Conservation (phyloP, 192 early-diverging fungal species). For the Radiomyces spectabilis region DNA sequence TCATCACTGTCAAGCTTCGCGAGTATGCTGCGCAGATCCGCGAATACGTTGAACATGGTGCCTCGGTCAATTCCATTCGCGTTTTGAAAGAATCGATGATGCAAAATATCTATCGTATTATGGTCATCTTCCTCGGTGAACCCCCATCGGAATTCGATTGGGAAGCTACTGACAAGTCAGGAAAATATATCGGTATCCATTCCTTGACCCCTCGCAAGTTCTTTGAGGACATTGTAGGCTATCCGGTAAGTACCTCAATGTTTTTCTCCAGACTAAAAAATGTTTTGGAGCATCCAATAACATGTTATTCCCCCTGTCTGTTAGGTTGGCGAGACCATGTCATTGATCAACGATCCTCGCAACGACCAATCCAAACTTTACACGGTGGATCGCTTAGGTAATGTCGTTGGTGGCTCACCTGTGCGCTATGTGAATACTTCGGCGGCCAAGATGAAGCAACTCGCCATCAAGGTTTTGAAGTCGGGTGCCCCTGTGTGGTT, state of each 20-base stretch:
- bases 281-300: neutral
- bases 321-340: slow-evolving; percentile 53
- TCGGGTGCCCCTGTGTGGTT: slow-evolving; percentile 68
- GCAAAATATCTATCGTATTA: slow-evolving; percentile 59
- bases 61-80: slow-evolving; percentile 35
- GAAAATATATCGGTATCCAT: slow-evolving; percentile 46
- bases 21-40: slow-evolving; percentile 62
- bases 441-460: slow-evolving; percentile 46
- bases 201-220: slow-evolving; percentile 56
- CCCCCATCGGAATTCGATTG: slow-evolving; percentile 64
- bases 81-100: slow-evolving; percentile 49
- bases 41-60: slow-evolving; percentile 26
- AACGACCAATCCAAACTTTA: slow-evolving; percentile 54
- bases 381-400: slow-evolving; percentile 67
- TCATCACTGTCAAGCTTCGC: slow-evolving; percentile 60
- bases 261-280: neutral
- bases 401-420: slow-evolving; percentile 57
- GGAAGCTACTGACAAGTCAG: slow-evolving; percentile 65
- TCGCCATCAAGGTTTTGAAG: slow-evolving; percentile 50
- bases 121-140: slow-evolving; percentile 64
- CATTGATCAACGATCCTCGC: slow-evolving; percentile 70
- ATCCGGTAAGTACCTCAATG: slow-evolving; percentile 39
- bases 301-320: neutral
- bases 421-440: slow-evolving; percentile 64
- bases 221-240: slow-evolving; percentile 52